Base-by-base conservation (phyloP, 305 asterid genomes). In the Ajuga reptans region DNA sequence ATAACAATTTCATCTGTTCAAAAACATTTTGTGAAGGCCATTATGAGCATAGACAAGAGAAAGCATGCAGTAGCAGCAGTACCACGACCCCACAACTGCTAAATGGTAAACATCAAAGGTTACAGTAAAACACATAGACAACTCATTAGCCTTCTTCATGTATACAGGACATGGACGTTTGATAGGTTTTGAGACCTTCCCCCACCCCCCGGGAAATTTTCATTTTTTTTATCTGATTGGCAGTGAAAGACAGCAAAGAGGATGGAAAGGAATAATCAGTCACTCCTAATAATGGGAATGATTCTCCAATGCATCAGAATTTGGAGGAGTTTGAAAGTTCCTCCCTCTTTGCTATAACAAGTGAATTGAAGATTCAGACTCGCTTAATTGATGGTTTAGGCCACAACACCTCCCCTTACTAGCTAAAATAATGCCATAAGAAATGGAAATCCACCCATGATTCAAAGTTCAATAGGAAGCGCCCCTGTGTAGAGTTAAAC, bases 401-500 rank as follows among this genome's bases (percentile, higher is more conserved):
- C 14, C 66, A 16, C 5, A 69, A 69, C 16, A 21, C 64, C 47
- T 31, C 6, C 34, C 46, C 24, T 43, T 66, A 16, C 58, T 65
- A 31, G 50, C 43, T 21, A 6, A 14, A 52, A n/a, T 18, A 9
- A 62, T 12, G 58, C 56, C 52, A 36, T 39, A 45, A 74, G 17
- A 16, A 55, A 27, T 12, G 9, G 27, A 18, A 69, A 57, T 70
- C 14, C 68, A 1, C 11, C 16, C 57, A 49, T n/a, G 53, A 50
- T 39, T 61, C 34, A 14, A 61, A 71, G 3, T 51, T 27, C 75
- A 71, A 71, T 8, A 59, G 45, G 27, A 18, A 27, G 33, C 18
- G 18, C 17, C 36, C 16, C n/a, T 5, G 60, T 9, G 9, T 34
- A 43, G 73, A 65, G 34, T 6, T 37, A 47, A 46, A 59, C 69